These are phyloP conservation scores for Cicer arietinum DNA, from an alignment of 306 rosid genomes.

Conservation along the genomic window DNA sequence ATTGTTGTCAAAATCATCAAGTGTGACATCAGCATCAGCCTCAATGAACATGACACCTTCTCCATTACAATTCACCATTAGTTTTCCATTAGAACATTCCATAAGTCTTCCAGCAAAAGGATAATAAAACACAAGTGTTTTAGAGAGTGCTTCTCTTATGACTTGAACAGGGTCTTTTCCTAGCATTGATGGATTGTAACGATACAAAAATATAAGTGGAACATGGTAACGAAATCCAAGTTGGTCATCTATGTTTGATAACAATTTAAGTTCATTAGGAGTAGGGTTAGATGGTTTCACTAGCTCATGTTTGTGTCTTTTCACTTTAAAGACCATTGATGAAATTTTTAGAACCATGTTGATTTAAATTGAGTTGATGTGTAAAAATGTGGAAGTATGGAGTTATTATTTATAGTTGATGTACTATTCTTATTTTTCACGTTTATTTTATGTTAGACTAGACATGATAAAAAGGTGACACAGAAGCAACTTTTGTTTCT, in stretches of 20 bases:
- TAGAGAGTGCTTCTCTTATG: constrained; percentile 19
- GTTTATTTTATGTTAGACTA: no score
- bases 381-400: no score
- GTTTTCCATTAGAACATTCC: constrained; percentile 15
- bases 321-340: background rate
- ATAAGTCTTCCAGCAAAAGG: constrained; percentile 30
- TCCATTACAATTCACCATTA: constrained; percentile 54
- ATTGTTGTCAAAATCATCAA: constrained; percentile 42
- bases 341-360: constrained; percentile 1
- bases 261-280: constrained; percentile 9
- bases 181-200: background rate
- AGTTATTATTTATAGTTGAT: no score
- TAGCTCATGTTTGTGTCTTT: constrained; percentile 15
- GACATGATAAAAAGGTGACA: no score
- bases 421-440: no score
- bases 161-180: constrained; percentile 41
- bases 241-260: constrained; percentile 39
- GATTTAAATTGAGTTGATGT: no score
- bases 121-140: constrained; percentile 36
- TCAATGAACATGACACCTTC: constrained; percentile 59
- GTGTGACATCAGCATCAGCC: constrained; percentile 27
- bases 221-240: background rate
- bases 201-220: background rate
- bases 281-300: constrained; percentile 1
- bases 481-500: no score